Evolutionary conservation across 2,329 filamentous ascomycete genomes (phyloP).

Genomic region (Cercospora sesami): DNA sequence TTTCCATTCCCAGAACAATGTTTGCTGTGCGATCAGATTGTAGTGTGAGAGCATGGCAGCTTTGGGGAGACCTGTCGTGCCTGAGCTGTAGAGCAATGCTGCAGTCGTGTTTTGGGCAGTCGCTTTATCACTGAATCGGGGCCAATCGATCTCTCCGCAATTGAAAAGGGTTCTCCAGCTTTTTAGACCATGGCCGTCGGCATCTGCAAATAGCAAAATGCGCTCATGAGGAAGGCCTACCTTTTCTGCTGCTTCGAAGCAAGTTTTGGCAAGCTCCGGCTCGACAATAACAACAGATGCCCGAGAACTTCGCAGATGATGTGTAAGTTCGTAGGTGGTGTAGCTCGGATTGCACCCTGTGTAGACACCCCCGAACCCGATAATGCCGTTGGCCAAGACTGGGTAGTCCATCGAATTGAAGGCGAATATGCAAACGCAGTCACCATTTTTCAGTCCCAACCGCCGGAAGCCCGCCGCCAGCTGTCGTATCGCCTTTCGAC

Average conservation of each 20-base stretch:
- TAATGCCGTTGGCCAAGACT: slow-evolving; percentile 27
- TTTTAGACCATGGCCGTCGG: slow-evolving; percentile 25
- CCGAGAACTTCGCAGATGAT: slow-evolving; percentile 33
- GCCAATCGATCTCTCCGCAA: slow-evolving; percentile 50
- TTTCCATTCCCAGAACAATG: slow-evolving; percentile 45
- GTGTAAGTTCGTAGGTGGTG: slow-evolving; percentile 36
- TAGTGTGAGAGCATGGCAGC: slow-evolving; percentile 58
- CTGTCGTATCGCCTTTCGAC: slow-evolving; percentile 41
- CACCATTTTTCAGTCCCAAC: slow-evolving; percentile 50
- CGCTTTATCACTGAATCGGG: slow-evolving; percentile 45
- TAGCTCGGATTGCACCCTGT: slow-evolving; percentile 40
- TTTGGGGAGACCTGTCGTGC: slow-evolving; percentile 59
- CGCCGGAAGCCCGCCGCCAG: slow-evolving; percentile 52
- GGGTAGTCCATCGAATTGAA: slow-evolving; percentile 51
- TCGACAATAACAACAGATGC: slow-evolving; percentile 36
- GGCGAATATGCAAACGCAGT: slow-evolving; percentile 55
- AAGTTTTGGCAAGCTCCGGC: slow-evolving; percentile 40
- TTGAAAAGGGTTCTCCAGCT: slow-evolving; percentile 39
- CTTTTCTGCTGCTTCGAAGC: slow-evolving; percentile 35
- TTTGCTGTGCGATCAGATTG: slow-evolving; percentile 57
- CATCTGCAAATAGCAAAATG: slow-evolving; percentile 45
- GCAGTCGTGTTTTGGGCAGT: slow-evolving; percentile 49
- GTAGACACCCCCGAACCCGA: slow-evolving; percentile 37
- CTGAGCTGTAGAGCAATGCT: slow-evolving; percentile 54
- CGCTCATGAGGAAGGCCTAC: slow-evolving; percentile 40